A percentile compares a stretch with the other conserved stretches of the same genome.
Conservation (phyloP, 805 yeast genomes). For the Candida orba region DNA sequence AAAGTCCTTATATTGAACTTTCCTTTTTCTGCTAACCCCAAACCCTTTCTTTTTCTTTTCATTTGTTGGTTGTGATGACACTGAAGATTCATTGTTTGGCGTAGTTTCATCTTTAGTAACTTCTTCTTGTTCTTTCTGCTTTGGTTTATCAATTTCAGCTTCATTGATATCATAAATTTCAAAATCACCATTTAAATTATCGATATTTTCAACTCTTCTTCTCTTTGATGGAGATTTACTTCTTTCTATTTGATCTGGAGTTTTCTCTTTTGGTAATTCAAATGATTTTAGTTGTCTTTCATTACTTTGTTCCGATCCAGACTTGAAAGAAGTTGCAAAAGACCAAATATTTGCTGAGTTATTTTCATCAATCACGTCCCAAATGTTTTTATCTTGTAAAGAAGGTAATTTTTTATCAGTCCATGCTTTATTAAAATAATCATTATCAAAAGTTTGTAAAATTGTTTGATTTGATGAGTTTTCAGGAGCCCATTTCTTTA, state of each 20-base stretch:
- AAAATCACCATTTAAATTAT: slow-evolving; percentile 12
- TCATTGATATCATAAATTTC: slow-evolving; percentile 11
- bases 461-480: slow-evolving; percentile 23
- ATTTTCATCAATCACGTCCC: slow-evolving; percentile 16
- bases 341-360: slow-evolving; percentile 7
- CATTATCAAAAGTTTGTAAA: slow-evolving; percentile 14
- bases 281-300: too few species aligned
- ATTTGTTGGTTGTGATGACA: not conserved
- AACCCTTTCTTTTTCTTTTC: slow-evolving; percentile 11
- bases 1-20: slow-evolving; percentile 11
- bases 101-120: not conserved
- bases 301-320: not conserved
- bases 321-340: slow-evolving; percentile 12
- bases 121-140: not conserved
- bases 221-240: slow-evolving; percentile 7
- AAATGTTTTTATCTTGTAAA: slow-evolving; percentile 14
- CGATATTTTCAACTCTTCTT: slow-evolving; percentile 9
- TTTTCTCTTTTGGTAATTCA: not conserved
- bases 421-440: slow-evolving; percentile 15
- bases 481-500: slow-evolving; percentile 28
- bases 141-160: not conserved
- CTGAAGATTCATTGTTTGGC: slow-evolving; percentile 1
- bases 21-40: slow-evolving; percentile 21
- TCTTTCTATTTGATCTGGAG: not conserved
- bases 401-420: slow-evolving; percentile 7